Base-by-base conservation (phyloP, 2,329 filamentous ascomycete genomes). In the Didymella pinodella region DNA sequence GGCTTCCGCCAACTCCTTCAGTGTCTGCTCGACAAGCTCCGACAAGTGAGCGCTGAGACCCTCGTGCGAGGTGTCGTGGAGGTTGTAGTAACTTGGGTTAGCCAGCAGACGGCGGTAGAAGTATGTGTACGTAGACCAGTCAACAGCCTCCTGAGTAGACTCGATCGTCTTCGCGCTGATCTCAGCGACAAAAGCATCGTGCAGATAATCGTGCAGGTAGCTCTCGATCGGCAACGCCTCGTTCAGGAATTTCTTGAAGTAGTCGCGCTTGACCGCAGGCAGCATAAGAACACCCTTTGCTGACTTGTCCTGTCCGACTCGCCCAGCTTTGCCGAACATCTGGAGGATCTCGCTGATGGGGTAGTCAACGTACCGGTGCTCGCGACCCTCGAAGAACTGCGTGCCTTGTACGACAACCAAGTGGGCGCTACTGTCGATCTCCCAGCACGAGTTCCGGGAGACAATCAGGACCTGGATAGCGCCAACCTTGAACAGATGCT, bases 91-190 rank as follows among this genome's bases (percentile, higher is more conserved):
- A 78, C 92, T 97, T 8, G 95, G 95, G 75, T 99, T 99, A 29
- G 94, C 93, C 34, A 98, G 85, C 36, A 99, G 85, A 58, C 95
- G 90, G 43, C 95, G 90, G 80, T 99, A 99, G 80, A 98, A 97
- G 81, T 97, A 99, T 11, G 94, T 97, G 75, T 97, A 98, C 0
- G 95, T 98, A 36, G 93, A 92, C 95, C 95, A 99, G 79, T 97
- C 96, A 67, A 99, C 93, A 11, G 94, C 95, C 79, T 98, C 94
- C 69, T 98, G 95, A 14, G 93, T 96, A 12, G 93, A 97, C 70
- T 92, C 88, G 61, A 99, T 95, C 76, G 93, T 96, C 82, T 93
- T 94, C 18, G 93, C 96, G 82, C 93, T 97, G 71, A 98, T 93
- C 78, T 99, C 95, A 0, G 94, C 93, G 44, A 99, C 94, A 69